Evolutionary conservation across 306 rosid species (phyloP), one percentile per base, ranked within the genome.

Genomic region (Cercis canadensis): DNA sequence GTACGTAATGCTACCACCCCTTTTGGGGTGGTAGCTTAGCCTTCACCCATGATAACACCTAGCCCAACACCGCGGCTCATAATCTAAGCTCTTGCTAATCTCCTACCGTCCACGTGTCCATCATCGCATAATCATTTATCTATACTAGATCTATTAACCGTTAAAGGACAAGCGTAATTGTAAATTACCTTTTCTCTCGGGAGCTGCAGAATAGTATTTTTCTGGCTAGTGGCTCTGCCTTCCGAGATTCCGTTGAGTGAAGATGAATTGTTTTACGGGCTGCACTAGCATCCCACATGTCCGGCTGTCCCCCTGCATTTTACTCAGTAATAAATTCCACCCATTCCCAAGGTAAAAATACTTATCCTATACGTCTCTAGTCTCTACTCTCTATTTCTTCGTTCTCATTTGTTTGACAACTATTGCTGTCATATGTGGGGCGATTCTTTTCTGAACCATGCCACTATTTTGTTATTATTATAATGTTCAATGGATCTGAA

Each of bases 401-500:
- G n/a, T 14, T 9, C 1, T 34, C 4, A 7, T 29, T 5, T 29
- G 33, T 19, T 36, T 50, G 55, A 49, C 59, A 13, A 33, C 62
- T 32, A 7, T 55, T 69, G 40, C 84, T 78, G 73, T 72, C 70
- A 75, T 24, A 24, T 56, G 56, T 61, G 34, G 77, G 59, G 52
- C 8, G 84, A 63, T 39, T 66, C 84, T 19, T 50, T 51, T 62
- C 70, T 73, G 74, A 69, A 83, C 72, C 84, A 78, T 74, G 76
- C 53, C 59, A 74, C 51, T 57, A 45, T 37, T 55, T 57, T 53
- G 47, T 67, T 68, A 57, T 32, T 74, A 75, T 67, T 84, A 32
- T 84, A 80, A 70, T 76, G 75, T 65, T 40, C 72, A 65, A 45
- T 72, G 80, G 89, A 88, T 91, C 96, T 85, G 76, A 80, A 82